phyloP scores from a whole-genome alignment of 1,284 basidiomycete genomes.

The Thecaphora thlaspeos region DNA sequence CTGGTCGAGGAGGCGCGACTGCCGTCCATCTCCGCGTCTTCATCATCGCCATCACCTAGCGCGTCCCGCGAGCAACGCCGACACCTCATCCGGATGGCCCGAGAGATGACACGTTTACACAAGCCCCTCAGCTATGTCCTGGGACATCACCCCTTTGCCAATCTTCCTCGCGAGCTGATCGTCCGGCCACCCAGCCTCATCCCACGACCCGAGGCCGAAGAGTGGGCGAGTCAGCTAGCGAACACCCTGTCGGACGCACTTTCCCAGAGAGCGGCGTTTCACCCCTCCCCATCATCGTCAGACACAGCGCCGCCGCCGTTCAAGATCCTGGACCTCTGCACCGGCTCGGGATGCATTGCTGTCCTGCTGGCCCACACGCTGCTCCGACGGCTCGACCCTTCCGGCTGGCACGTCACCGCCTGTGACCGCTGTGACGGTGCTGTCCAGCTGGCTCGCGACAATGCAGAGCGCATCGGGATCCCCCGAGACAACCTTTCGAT shows the following conservation, averaged over 20 bases:
- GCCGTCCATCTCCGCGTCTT: not conserved
- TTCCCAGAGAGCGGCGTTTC: too few species aligned
- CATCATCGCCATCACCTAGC: too few species aligned
- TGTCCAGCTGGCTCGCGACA: conserved; percentile 20
- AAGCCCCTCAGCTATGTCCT: conserved; percentile 23
- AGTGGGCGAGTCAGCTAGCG: conserved; percentile 19
- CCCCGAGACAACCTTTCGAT: conserved; percentile 2
- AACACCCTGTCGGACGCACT: not conserved
- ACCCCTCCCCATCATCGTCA: not conserved
- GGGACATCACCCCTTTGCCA: conserved; percentile 19
- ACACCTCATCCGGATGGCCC: conserved; percentile 9
- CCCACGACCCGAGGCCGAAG: conserved; percentile 26
- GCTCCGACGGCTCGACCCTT: conserved; percentile 1
- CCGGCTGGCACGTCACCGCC: conserved; percentile 15
- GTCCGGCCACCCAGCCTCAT: conserved; percentile 19
- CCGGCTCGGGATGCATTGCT: conserved; percentile 23
- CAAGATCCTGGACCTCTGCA: conserved; percentile 18
- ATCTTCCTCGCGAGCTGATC: conserved; percentile 11
- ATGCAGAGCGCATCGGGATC: conserved; percentile 15
- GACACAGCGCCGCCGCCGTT: not conserved
- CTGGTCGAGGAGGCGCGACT: conserved; percentile 16
- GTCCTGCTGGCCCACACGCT: conserved; percentile 21
- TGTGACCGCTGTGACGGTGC: conserved; percentile 18
- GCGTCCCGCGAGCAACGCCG: conserved; percentile 2
- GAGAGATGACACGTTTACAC: conserved; percentile 14